Percentiles rank a stretch among this genome's conserved stretches.
Conservation (phyloP, 2,329 filamentous ascomycete species). For the Fusarium musae region DNA sequence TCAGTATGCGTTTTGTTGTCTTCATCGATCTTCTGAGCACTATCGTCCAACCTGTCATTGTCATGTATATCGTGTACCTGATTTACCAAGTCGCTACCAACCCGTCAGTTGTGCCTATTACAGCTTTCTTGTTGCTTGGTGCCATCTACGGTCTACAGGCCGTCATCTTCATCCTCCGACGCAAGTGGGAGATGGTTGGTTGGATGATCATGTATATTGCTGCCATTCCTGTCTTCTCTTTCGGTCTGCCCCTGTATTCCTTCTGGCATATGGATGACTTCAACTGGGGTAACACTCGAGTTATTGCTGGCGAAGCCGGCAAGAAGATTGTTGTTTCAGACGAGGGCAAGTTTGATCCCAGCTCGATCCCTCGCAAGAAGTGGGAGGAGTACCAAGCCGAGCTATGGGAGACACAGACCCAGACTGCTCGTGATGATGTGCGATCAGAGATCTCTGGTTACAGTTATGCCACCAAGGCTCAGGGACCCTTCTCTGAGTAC, state of each 20-base stretch:
- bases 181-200: constrained; percentile 99
- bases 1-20: constrained; percentile 98
- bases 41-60: constrained; percentile 88
- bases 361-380: constrained; percentile 93
- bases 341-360: constrained; percentile 97
- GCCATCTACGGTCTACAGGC: constrained; percentile 98
- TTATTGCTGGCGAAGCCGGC: constrained; percentile 93
- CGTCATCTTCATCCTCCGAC: constrained; percentile 94
- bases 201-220: constrained; percentile 98
- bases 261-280: constrained; percentile 99
- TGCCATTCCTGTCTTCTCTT: constrained; percentile 91
- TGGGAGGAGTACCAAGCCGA: constrained; percentile 99
- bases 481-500: constrained; percentile 75
- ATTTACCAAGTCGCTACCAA: constrained; percentile 77
- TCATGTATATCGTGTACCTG: constrained; percentile 90
- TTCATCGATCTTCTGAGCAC: constrained; percentile 94
- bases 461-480: constrained; percentile 90
- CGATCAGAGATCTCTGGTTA: constrained; percentile 91
- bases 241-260: constrained; percentile 88
- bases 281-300: constrained; percentile 98
- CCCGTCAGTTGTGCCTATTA: constrained; percentile 77
- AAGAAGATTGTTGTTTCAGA: constrained; percentile 93
- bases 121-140: constrained; percentile 88
- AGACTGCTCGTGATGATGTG: constrained; percentile 83
- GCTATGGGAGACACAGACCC: constrained; percentile 94